These are phyloP conservation scores for Arthrinium puccinioides DNA, from an alignment of 2,329 filamentous ascomycete species.

Conservation along the genomic window DNA sequence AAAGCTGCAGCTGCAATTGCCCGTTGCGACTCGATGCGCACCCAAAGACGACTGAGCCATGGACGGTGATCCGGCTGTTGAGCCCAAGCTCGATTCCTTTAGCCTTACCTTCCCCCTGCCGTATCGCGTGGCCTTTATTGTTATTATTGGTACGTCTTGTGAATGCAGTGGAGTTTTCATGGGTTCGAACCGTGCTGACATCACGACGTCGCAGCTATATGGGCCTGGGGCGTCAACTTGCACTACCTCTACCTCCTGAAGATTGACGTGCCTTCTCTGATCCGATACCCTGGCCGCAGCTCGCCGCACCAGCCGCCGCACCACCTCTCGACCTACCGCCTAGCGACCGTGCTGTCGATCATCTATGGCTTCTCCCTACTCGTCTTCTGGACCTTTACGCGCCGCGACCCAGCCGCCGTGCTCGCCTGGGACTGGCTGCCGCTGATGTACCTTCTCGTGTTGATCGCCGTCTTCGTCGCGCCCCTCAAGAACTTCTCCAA, in stretches of 20 bases:
- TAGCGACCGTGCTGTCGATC: constrained; percentile 69
- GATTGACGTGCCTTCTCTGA: constrained; percentile 81
- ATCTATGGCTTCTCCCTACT: constrained; percentile 66
- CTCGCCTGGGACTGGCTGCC: constrained; percentile 79
- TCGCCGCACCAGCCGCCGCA: constrained; percentile 65
- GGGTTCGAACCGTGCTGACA: neutral
- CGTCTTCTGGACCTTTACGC: constrained; percentile 78
- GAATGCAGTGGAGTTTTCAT: neutral
- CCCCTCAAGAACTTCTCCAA: constrained; percentile 64
- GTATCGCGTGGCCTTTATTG: constrained; percentile 78
- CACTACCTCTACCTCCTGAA: constrained; percentile 73
- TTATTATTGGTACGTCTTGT: constrained; percentile 64
- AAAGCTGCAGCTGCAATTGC: no score
- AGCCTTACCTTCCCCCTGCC: constrained; percentile 82
- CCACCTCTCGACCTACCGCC: constrained; percentile 76
- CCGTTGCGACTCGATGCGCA: constrained; percentile 8
- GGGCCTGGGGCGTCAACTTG: constrained; percentile 91
- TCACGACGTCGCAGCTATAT: constrained; percentile 56
- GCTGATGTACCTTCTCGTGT: constrained; percentile 69
- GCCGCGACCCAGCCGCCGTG: constrained; percentile 61
- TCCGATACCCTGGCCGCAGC: constrained; percentile 74
- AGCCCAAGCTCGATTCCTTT: constrained; percentile 72
- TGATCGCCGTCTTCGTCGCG: constrained; percentile 64
- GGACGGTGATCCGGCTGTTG: constrained; percentile 68
- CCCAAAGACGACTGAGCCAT: constrained; percentile 32